A percentile compares a stretch with the other conserved stretches of the same genome.
phyloP scores from a whole-genome alignment of 305 asterid genomes.

The Caryopteris hybrid region DNA sequence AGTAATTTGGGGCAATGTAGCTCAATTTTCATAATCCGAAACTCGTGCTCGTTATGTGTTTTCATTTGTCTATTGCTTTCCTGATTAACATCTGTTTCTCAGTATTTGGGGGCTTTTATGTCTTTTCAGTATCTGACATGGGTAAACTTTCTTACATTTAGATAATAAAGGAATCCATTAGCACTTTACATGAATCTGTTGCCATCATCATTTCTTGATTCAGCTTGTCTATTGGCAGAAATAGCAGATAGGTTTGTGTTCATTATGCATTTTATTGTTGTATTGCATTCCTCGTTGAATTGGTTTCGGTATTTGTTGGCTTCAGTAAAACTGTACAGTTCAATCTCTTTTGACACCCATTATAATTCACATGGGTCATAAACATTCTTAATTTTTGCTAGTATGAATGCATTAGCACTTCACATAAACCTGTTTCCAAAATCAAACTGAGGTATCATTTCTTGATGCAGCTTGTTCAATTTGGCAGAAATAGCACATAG shows the following conservation, averaged over 20 bases:
- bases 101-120: background rate
- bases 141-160: too few species aligned
- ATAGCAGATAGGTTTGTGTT: background rate
- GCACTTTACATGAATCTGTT: too few species aligned
- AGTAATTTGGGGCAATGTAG: background rate
- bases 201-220: too few species aligned
- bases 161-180: too few species aligned
- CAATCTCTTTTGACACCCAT: background rate
- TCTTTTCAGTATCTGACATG: too few species aligned
- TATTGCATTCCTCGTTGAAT: too few species aligned
- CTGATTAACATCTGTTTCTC: background rate
- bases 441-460: constrained; percentile 55
- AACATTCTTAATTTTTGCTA: background rate
- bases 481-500: constrained; percentile 66
- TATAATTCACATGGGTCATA: background rate
- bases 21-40: background rate
- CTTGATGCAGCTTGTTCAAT: constrained; percentile 92
- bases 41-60: background rate
- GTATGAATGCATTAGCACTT: background rate
- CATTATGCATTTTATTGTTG: background rate
- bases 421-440: constrained; percentile 1
- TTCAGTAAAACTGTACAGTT: background rate
- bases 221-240: too few species aligned
- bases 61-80: background rate
- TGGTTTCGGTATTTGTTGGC: background rate